Base-by-base conservation (phyloP, 768 basidiomycete species). In the Lactarius sanguifluus region DNA sequence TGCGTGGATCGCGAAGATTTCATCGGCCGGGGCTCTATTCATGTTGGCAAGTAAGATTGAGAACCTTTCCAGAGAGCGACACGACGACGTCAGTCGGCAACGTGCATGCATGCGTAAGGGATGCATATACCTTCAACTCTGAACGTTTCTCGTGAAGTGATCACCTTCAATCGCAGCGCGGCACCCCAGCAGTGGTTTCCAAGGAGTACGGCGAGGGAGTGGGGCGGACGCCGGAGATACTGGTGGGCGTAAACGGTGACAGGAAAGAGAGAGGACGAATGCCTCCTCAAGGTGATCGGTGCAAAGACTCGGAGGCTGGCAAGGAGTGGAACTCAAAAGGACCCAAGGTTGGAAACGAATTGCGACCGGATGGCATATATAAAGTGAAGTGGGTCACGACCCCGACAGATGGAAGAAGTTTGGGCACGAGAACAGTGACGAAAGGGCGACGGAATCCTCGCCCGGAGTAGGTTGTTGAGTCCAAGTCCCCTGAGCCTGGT, bases 1-100 rank as follows among this genome's bases (percentile, higher is more conserved):
- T 20, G 62, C 56, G 15, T 65, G 54, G 23, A 73, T 71, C 5
- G 70, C 59, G 13, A 58, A 56, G 13, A 75, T 59, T 40, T 75
- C 73, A 23, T 74, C 73, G 13, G 54, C 8, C 0, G 58, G 28
- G n/a, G 57, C 40, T 16, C 34, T 38, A 2, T 62, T 57, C 61
- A 63, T 59, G 56, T 32, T 57, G 18, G 56, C 5, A 36, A 32
- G 30, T n/a, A 32, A 15, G 10, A 16, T 15, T 25, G 13, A 25
- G 50, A 13, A 16, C 50, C 25, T 7, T 52, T 15, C 25, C 25
- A 28, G 25, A 16, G 25, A 25, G 13, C 18, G 18, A 56, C 30
- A 32, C 30, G 10, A 50, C 45, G 45, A n/a, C 10, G 45, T 47
- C 45, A 47, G 45, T 3, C 9, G n/a, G 23, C 23, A 50, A 5